Conservation (phyloP, 768 basidiomycete species). For the Xerocomellus amylosporus region DNA sequence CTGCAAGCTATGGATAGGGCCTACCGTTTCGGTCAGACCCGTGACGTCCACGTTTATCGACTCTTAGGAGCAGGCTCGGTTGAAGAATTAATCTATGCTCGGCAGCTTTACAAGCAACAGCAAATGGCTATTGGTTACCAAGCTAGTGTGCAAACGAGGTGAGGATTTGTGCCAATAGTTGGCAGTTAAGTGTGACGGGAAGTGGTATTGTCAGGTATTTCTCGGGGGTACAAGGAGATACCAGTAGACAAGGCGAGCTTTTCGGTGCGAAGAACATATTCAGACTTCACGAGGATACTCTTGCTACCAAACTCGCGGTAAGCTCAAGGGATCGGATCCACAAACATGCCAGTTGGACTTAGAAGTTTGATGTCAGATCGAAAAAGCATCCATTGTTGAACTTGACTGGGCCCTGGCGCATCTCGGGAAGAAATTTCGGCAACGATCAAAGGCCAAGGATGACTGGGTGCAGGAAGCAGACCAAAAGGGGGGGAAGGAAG, state of each 20-base stretch:
- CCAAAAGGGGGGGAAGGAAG: conserved; percentile 43
- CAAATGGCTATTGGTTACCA: conserved; percentile 91
- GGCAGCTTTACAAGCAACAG: conserved; percentile 92
- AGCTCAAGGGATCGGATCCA: conserved; percentile 14
- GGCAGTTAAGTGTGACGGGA: neutral
- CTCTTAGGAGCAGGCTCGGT: conserved; percentile 84
- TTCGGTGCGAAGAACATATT: conserved; percentile 89
- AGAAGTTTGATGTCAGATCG: conserved; percentile 53
- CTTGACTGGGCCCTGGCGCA: conserved; percentile 80
- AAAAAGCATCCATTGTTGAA: conserved; percentile 68
- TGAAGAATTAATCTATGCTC: conserved; percentile 84
- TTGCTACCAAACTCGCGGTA: conserved; percentile 74
- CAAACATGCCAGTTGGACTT: neutral
- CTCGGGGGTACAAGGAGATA: conserved; percentile 79
- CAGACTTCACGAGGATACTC: conserved; percentile 63
- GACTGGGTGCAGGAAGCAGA: conserved; percentile 46
- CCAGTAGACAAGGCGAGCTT: conserved; percentile 70
- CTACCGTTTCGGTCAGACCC: conserved; percentile 82
- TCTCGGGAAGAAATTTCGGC: conserved; percentile 45
- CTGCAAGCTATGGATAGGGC: conserved; percentile 89
- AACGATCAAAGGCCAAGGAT: conserved; percentile 30
- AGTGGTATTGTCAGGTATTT: conserved; percentile 54
- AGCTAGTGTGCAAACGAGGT: conserved; percentile 81
- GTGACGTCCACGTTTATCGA: conserved; percentile 81
- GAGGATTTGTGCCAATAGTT: conserved; percentile 1